A percentile compares a stretch with the other conserved stretches of the same genome.
These are phyloP conservation scores for Arthrobotrys pseudoclavata DNA, from an alignment of 2,329 filamentous ascomycete species.

Conservation along the genomic window DNA sequence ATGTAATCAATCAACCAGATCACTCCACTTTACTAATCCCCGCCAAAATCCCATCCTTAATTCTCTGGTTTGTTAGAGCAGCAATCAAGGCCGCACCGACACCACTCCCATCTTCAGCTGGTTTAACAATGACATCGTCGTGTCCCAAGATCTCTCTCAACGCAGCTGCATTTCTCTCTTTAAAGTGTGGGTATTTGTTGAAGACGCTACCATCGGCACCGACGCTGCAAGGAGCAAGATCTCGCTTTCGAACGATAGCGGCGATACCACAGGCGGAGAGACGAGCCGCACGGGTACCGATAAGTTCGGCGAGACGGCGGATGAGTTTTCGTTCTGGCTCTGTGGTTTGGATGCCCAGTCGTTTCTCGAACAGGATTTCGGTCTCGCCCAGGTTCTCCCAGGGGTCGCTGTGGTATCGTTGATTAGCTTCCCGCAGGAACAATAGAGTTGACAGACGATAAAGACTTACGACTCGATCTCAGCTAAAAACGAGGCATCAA, in stretches of 20 bases:
- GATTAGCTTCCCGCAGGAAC: conserved; percentile 25
- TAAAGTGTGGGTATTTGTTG: conserved; percentile 99
- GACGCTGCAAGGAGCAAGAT: conserved; percentile 87
- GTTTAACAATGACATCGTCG: conserved; percentile 75
- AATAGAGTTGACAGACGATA: not conserved
- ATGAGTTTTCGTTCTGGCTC: conserved; percentile 88
- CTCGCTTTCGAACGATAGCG: conserved; percentile 97
- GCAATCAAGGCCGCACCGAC: conserved; percentile 98
- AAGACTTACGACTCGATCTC: conserved; percentile 81
- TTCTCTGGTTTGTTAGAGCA: conserved; percentile 76
- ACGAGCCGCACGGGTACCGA: conserved; percentile 92
- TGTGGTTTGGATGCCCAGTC: conserved; percentile 78
- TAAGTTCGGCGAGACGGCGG: conserved; percentile 89
- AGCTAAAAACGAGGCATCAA: conserved; percentile 94
- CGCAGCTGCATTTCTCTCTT: conserved; percentile 87
- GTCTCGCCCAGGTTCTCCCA: conserved; percentile 96
- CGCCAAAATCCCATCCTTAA: conserved; percentile 74
- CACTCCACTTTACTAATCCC: conserved; percentile 68
- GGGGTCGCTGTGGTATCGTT: conserved; percentile 75
- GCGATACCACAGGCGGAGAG: conserved; percentile 95
- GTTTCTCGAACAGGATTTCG: conserved; percentile 81
- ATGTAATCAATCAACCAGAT: not conserved
- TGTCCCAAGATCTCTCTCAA: conserved; percentile 96
- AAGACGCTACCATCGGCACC: conserved; percentile 98
- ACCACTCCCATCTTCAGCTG: conserved; percentile 95